phyloP scores from a whole-genome alignment of 805 yeast species.

The Jamesozyma piceae region DNA sequence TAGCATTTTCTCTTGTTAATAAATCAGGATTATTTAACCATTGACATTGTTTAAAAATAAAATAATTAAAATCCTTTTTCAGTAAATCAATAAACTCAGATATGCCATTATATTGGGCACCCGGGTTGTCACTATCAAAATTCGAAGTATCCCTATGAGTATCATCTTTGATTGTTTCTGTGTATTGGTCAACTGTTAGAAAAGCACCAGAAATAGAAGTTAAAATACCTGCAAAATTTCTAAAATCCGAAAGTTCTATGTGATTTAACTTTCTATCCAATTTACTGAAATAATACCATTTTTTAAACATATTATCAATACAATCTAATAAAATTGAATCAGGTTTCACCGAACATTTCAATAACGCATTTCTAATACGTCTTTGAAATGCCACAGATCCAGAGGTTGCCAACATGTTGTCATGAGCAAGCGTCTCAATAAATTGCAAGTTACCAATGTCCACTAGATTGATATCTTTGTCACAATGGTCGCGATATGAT shows the following conservation, averaged over 20 bases:
- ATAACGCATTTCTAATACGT: conserved; percentile 41
- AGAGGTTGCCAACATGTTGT: conserved; percentile 39
- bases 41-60: conserved; percentile 42
- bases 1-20: conserved; percentile 57
- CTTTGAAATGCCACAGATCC: conserved; percentile 71
- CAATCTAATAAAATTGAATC: conserved; percentile 26
- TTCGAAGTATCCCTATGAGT: not conserved
- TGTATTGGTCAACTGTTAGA: not conserved
- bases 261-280: conserved; percentile 18
- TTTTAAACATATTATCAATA: conserved; percentile 31
- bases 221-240: conserved; percentile 64
- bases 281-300: conserved; percentile 19
- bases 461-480: conserved; percentile 1
- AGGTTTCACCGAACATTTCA: conserved; percentile 18
- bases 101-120: conserved; percentile 1
- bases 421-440: conserved; percentile 37
- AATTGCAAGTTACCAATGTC: conserved; percentile 29
- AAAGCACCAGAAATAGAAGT: conserved; percentile 54
- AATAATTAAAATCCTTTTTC: conserved; percentile 34
- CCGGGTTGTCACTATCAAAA: not conserved
- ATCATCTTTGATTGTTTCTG: not conserved
- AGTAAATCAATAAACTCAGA: conserved; percentile 11
- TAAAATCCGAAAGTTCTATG: conserved; percentile 39
- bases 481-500: conserved; percentile 21
- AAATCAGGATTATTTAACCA: conserved; percentile 42